Evolutionary conservation across 768 basidiomycete genomes (phyloP), one percentile per base, ranked within the genome.

Genomic region (Tulasnella sp.): DNA sequence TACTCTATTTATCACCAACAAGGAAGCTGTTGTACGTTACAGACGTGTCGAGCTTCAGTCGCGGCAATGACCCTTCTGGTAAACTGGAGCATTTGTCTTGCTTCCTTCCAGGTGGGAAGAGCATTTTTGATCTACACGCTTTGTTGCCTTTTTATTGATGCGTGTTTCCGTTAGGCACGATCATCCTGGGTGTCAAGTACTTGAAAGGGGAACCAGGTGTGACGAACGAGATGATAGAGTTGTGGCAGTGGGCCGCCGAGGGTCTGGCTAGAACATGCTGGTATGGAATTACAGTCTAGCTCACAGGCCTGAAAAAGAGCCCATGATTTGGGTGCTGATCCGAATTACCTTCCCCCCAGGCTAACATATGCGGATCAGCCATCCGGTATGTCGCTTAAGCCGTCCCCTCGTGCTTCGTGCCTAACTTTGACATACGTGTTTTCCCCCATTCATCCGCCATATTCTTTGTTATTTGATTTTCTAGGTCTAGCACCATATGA

Each of bases 101-200:
- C 63, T 87, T 85, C 67, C 70, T 83, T 42, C 82, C 83, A 0
- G 83, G 84, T n/a, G n/a, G n/a, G n/a, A n/a, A n/a, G n/a, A n/a
- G n/a, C n/a, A n/a, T n/a, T n/a, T n/a, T n/a, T n/a, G n/a, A n/a
- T n/a, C n/a, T n/a, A n/a, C n/a, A n/a, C n/a, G n/a, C n/a, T n/a
- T n/a, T n/a, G n/a, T n/a, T n/a, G n/a, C n/a, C n/a, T n/a, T n/a
- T n/a, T n/a, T n/a, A n/a, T n/a, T n/a, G n/a, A n/a, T n/a, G n/a
- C n/a, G n/a, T n/a, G n/a, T n/a, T n/a, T n/a, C n/a, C n/a, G n/a
- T n/a, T n/a, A n/a, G n/a, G n/a, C 13, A 66, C 85, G 13, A 68
- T 87, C 43, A 81, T 83, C 4, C 69, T 87, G 3, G 83, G 84
- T 22, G 80, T 66, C 4, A 72, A 79, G 55, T 72, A 72, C 9